Evolutionary conservation across 2,329 filamentous ascomycete species (phyloP).

Genomic region (Aspergillus sp.): DNA sequence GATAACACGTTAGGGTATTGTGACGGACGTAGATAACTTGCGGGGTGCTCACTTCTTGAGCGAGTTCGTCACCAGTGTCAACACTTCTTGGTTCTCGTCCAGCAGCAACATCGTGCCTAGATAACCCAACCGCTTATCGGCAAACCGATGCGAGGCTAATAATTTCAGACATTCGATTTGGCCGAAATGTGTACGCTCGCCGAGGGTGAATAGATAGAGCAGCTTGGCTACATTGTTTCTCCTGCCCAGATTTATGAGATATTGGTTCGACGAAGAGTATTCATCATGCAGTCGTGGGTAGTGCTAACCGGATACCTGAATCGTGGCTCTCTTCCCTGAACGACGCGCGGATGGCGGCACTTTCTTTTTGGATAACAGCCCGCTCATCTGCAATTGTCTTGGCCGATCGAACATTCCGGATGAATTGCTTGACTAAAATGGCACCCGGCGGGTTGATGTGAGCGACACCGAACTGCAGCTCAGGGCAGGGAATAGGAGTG

Average conservation of each 20-base stretch:
- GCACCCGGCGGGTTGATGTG: constrained; percentile 16
- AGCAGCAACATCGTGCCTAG: constrained; percentile 92
- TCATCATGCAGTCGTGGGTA: constrained; percentile 9
- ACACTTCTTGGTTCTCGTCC: constrained; percentile 97
- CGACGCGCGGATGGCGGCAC: constrained; percentile 93
- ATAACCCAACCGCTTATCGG: constrained; percentile 94
- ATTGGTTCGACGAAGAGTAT: neutral
- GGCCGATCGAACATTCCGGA: constrained; percentile 95
- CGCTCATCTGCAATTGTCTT: constrained; percentile 99
- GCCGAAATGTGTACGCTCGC: constrained; percentile 96
- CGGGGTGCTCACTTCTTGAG: constrained; percentile 77
- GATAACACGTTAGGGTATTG: constrained; percentile 27
- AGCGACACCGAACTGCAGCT: constrained; percentile 26
- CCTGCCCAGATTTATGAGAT: constrained; percentile 51
- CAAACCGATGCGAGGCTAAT: constrained; percentile 92
- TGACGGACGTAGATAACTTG: neutral
- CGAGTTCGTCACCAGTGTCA: constrained; percentile 96
- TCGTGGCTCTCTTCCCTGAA: constrained; percentile 97
- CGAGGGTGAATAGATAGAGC: constrained; percentile 95
- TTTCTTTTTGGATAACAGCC: constrained; percentile 98
- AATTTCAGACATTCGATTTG: constrained; percentile 99
- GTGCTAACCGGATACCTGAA: constrained; percentile 76
- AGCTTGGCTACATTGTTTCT: constrained; percentile 99
- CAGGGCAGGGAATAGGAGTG: constrained; percentile 16
- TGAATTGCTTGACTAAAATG: constrained; percentile 91